Conservation (phyloP, 108 stramenopile genomes). For the Epipyxis sp. region DNA sequence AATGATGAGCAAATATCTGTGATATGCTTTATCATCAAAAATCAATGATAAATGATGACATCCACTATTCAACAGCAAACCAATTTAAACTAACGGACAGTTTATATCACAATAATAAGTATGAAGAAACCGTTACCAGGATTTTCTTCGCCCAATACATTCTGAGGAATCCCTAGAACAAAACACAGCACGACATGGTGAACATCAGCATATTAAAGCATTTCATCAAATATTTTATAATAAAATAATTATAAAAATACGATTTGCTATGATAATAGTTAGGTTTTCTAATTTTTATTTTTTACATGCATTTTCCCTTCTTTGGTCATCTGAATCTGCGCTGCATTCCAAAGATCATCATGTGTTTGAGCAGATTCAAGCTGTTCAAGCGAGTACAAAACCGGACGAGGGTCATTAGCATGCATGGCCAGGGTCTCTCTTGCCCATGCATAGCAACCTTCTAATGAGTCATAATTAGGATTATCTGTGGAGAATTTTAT, state of each 20-base stretch:
- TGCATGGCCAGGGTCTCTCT: slow-evolving; percentile 78
- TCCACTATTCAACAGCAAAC: background rate
- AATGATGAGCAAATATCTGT: too few species aligned
- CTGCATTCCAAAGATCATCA: slow-evolving; percentile 99
- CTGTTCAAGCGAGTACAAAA: slow-evolving; percentile 71
- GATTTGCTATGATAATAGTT: too few species aligned
- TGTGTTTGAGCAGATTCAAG: slow-evolving; percentile 80
- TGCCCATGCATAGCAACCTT: slow-evolving; percentile 86
- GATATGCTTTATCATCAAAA: too few species aligned
- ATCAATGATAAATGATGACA: too few species aligned
- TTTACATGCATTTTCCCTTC: slow-evolving; percentile 95
- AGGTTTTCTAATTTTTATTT: too few species aligned
- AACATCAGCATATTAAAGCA: too few species aligned
- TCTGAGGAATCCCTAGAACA: slow-evolving; percentile 93
- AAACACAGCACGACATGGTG: too few species aligned
- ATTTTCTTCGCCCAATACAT: slow-evolving; percentile 99
- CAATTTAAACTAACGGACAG: too few species aligned
- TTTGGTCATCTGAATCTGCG: slow-evolving; percentile 79
- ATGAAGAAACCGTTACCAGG: slow-evolving; percentile 39
- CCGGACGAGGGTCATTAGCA: slow-evolving; percentile 72
- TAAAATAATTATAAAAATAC: too few species aligned
- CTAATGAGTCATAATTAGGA: slow-evolving; percentile 72
- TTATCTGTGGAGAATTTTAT: background rate
- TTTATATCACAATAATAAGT: background rate
- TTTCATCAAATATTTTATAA: too few species aligned